Base-by-base conservation (phyloP, 2,329 filamentous ascomycete genomes). In the Cladophialophora carrionii region DNA sequence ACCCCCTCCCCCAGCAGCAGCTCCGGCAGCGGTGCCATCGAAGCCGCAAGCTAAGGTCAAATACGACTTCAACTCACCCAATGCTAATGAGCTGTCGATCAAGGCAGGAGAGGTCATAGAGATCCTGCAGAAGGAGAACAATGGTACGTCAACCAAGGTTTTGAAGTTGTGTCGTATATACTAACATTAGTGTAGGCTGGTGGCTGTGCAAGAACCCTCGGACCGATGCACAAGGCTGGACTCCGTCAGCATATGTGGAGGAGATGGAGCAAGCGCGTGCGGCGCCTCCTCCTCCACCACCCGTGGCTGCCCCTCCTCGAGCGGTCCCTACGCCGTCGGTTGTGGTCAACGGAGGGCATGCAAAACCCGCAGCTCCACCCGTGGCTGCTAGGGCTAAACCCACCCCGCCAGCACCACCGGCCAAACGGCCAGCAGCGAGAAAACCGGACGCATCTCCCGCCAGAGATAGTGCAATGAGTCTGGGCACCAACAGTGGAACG, bases 71-170 rank as follows among this genome's bases (percentile, higher is more conserved):
- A 85, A 83, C 61, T 92, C 92, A 17, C 89, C 94, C 71, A 91
- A 86, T 68, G 86, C 89, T 64, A 96, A 96, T 71, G 93, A 98
- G 78, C 83, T 99, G 58, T 88, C 90, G 17, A 86, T 99, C 69
- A 85, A 77, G 64, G 88, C 90, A 57, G 92, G 90, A 57, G 90
- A 98, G 68, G 78, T 96, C 56, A 85, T 99, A 60, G 87, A 96
- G 76, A 88, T 99, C 74, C 85, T 96, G n/a, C 90, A 95, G 74
- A 97, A 97, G 78, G 94, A 97, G 78, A 88, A 85, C 76, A 98
- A 98, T 76, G 95, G 94, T 96, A 86, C 77, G 88, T 77, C 34
- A 12, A 10, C 43, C 29, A 55, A 34, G 24, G 22, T 14, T 37
- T 37, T 20, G 22, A 17, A 20, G n/a, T 49, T 26, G 37, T 54